A percentile compares a stretch with the other conserved stretches of the same genome.
Conservation (phyloP, 768 basidiomycete species). For the Rossbeevera mucosa region DNA sequence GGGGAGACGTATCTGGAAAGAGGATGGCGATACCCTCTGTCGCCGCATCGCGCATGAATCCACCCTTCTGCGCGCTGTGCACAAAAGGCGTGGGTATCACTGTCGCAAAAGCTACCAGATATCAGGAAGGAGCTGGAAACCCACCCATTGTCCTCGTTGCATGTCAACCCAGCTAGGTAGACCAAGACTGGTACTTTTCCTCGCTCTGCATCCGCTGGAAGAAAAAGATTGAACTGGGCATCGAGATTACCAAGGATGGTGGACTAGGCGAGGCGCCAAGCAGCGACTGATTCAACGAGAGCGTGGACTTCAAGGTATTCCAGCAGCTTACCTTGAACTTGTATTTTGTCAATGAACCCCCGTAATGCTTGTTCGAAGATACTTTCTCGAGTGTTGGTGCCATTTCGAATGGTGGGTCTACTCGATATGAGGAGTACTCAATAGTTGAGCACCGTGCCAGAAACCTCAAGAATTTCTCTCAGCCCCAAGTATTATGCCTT, state of each 20-base stretch:
- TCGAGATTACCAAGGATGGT: slow-evolving; percentile 60
- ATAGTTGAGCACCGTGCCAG: not conserved
- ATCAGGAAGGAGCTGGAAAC: slow-evolving; percentile 14
- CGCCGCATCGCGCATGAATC: slow-evolving; percentile 81
- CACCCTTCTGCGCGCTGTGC: slow-evolving; percentile 87
- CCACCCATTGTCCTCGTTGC: slow-evolving; percentile 91
- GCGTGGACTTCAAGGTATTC: not conserved
- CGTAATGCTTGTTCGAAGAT: slow-evolving; percentile 74
- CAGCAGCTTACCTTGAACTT: slow-evolving; percentile 60
- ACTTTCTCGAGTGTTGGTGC: slow-evolving; percentile 53
- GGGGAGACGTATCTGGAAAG: slow-evolving; percentile 91
- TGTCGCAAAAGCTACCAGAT: not conserved
- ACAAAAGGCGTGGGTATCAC: not conserved
- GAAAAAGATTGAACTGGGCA: slow-evolving; percentile 84
- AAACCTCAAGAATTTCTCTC: not conserved
- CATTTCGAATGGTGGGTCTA: slow-evolving; percentile 8
- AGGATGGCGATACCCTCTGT: slow-evolving; percentile 84
- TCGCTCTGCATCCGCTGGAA: slow-evolving; percentile 59
- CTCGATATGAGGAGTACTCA: not conserved
- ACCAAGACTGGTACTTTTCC: slow-evolving; percentile 67
- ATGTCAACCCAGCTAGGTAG: slow-evolving; percentile 86
- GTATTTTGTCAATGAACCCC: slow-evolving; percentile 81
- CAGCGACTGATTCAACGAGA: not conserved
- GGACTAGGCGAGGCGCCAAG: slow-evolving; percentile 44
- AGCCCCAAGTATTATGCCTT: slow-evolving; percentile 8